Percentiles rank a stretch among this genome's conserved stretches.
These are phyloP conservation scores for Beta macrorhiza DNA, from an alignment of 179 eudicot genomes.

Conservation along the genomic window DNA sequence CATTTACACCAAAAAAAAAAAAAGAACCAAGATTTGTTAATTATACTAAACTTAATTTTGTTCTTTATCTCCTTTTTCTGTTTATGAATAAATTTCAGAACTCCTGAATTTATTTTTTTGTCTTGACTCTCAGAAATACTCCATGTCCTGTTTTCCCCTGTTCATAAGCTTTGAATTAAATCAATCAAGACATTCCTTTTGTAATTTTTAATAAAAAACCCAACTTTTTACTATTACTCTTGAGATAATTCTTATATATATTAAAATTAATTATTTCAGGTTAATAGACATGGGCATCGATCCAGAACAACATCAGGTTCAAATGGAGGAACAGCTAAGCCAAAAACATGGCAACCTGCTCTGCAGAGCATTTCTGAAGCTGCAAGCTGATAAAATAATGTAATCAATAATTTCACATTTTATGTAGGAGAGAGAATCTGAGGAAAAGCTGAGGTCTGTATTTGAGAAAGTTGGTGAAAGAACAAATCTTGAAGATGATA, in stretches of 20 bases:
- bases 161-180: not conserved
- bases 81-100: not conserved
- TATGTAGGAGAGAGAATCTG: conserved; percentile 17
- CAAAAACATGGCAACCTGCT: conserved; percentile 86
- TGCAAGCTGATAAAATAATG: conserved; percentile 44
- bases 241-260: not conserved
- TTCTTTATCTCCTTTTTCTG: not conserved
- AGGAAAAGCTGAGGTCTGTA: conserved; percentile 1
- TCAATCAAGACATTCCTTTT: not conserved
- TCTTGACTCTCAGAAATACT: not conserved
- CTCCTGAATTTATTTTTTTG: not conserved
- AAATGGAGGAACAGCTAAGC: conserved; percentile 42
- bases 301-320: conserved; percentile 36
- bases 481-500: conserved; percentile 8
- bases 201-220: not conserved
- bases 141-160: conserved; percentile 4
- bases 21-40: not conserved
- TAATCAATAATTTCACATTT: conserved; percentile 17
- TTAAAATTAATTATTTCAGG: conserved; percentile 39
- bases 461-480: conserved; percentile 11
- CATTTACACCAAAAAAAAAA: not conserved
- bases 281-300: conserved; percentile 47
- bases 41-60: not conserved
- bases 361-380: conserved; percentile 81
- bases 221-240: too few relatives aligned